Conservation (phyloP, 129 eudicot species). For the Gnaphalium uliginosum region DNA sequence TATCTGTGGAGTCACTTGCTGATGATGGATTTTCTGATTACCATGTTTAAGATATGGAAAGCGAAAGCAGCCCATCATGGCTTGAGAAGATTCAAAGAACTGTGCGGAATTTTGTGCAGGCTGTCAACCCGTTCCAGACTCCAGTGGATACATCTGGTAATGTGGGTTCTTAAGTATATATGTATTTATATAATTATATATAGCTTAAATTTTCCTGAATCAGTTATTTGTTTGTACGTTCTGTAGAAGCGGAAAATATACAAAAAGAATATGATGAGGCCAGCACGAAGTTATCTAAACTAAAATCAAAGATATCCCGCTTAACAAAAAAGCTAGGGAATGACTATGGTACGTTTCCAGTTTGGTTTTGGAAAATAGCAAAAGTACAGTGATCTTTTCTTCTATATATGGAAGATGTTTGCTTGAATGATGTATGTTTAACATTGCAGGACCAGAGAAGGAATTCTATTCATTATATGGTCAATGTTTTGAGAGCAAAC, state of each 20-base stretch:
- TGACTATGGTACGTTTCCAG: constrained; percentile 59
- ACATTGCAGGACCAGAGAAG: constrained; percentile 79
- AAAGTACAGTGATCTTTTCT: constrained; percentile 13
- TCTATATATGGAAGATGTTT: background rate
- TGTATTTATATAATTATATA: background rate
- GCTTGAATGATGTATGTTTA: constrained; percentile 18
- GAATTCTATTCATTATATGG: constrained; percentile 86
- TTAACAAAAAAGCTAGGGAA: constrained; percentile 65
- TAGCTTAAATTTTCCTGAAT: background rate
- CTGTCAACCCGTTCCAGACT: constrained; percentile 72
- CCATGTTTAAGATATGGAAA: constrained; percentile 47
- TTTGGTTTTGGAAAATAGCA: background rate
- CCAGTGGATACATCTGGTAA: constrained; percentile 90
- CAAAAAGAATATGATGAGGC: constrained; percentile 83
- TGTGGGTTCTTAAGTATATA: constrained; percentile 19
- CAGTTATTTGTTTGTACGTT: constrained; percentile 24
- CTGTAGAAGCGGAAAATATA: constrained; percentile 74
- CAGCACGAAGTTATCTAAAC: constrained; percentile 62
- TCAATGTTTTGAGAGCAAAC: constrained; percentile 84
- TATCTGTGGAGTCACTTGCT: constrained; percentile 20
- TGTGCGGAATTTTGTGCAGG: constrained; percentile 57
- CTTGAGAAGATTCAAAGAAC: constrained; percentile 74
- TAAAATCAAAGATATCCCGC: constrained; percentile 78
- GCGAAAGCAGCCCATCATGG: constrained; percentile 71
- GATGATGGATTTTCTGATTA: constrained; percentile 27